These are phyloP conservation scores for Phytophthora crassamura DNA, from an alignment of 352 stramenopile genomes.

Conservation along the genomic window DNA sequence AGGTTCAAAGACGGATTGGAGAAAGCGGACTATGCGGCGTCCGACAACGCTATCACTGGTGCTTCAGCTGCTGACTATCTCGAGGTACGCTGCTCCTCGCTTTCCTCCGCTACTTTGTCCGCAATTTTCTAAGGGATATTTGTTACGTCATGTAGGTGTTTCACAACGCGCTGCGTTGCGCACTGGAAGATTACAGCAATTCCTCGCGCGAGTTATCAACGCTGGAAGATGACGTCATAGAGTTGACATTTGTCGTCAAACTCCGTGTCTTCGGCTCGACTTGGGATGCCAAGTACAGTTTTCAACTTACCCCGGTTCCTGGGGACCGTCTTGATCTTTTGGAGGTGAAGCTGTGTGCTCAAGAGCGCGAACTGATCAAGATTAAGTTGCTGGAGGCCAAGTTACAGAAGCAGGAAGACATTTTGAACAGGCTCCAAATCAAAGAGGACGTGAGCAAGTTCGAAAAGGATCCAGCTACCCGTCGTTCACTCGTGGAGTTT, in stretches of 20 bases:
- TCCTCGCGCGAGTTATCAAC: background rate
- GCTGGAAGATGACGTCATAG: background rate
- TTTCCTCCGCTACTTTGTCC: too few relatives aligned
- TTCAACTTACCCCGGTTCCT: background rate
- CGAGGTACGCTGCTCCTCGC: too few relatives aligned
- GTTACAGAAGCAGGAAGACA: background rate
- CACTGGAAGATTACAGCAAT: background rate
- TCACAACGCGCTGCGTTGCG: background rate
- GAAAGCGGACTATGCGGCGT: too few relatives aligned
- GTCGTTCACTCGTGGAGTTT: too few relatives aligned
- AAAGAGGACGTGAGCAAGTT: too few relatives aligned
- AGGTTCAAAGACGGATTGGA: too few relatives aligned
- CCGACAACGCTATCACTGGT: too few relatives aligned
- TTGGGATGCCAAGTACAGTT: background rate
- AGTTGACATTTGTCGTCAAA: background rate
- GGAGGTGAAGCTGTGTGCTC: background rate
- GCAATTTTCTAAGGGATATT: too few relatives aligned
- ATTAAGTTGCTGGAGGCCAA: background rate
- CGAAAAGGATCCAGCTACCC: background rate
- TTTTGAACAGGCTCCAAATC: background rate
- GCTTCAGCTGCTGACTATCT: too few relatives aligned
- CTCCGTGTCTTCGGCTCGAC: background rate
- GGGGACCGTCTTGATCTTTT: background rate
- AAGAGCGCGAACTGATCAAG: too few relatives aligned
- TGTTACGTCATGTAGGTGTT: background rate